Evolutionary conservation across 1,284 basidiomycete species (phyloP).

Genomic region (Anthracocystis setariae): DNA sequence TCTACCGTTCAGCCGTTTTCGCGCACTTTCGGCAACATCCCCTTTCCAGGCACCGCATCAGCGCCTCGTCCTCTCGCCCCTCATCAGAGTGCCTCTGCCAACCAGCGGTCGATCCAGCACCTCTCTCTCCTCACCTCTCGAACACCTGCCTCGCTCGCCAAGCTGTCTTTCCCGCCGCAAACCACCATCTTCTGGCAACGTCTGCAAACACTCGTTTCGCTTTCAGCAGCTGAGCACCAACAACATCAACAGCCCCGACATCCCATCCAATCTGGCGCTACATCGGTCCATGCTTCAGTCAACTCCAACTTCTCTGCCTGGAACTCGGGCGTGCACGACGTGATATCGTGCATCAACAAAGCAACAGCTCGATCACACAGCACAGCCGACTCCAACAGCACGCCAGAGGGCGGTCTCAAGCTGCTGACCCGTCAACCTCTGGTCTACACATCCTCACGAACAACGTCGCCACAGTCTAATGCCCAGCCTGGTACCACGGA

Average conservation of each 20-base stretch:
- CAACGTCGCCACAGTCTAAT: too few species aligned
- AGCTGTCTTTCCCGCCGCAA: slow-evolving; percentile 15
- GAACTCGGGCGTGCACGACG: slow-evolving; percentile 6
- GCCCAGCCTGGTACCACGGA: neutral
- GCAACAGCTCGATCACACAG: neutral
- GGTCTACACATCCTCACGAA: slow-evolving; percentile 6
- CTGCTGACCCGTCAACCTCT: slow-evolving; percentile 8
- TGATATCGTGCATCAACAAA: slow-evolving; percentile 4
- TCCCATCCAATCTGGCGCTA: neutral
- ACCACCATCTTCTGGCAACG: slow-evolving; percentile 28
- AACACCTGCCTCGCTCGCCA: slow-evolving; percentile 28
- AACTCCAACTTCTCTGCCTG: slow-evolving; percentile 5
- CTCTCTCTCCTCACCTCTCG: slow-evolving; percentile 24
- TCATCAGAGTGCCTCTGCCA: slow-evolving; percentile 12
- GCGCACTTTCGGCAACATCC: slow-evolving; percentile 13
- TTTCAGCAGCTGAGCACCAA: too few species aligned
- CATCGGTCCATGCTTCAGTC: neutral
- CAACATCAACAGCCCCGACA: neutral
- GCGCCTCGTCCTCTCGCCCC: slow-evolving; percentile 20
- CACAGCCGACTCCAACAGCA: neutral
- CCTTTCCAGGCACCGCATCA: slow-evolving; percentile 26
- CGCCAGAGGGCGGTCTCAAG: neutral
- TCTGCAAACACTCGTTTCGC: neutral
- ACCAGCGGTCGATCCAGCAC: slow-evolving; percentile 13
- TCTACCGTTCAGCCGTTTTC: slow-evolving; percentile 8